Evolutionary conservation across 2,329 filamentous ascomycete genomes (phyloP).

Genomic region (Fusarium mangiferae): DNA sequence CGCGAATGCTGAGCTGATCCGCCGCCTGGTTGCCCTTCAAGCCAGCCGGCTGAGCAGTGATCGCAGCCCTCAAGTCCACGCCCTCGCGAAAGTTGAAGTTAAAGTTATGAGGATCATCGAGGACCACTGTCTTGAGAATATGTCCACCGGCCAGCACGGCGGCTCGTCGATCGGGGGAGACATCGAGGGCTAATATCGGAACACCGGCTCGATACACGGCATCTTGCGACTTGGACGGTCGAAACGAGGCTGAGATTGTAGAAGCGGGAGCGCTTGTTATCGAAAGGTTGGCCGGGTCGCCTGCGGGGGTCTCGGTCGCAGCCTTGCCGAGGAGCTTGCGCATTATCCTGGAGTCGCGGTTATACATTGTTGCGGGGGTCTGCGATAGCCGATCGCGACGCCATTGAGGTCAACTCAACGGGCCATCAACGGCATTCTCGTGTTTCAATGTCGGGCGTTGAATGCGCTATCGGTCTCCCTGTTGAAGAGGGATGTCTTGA

Average conservation of each 20-base stretch:
- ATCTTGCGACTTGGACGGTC: constrained; percentile 66
- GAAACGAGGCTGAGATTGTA: constrained; percentile 53
- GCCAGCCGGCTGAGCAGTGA: constrained; percentile 57
- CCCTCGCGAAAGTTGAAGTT: constrained; percentile 63
- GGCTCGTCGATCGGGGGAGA: constrained; percentile 64
- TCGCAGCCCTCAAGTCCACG: constrained; percentile 66
- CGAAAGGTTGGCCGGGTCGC: constrained; percentile 51
- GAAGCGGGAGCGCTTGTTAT: constrained; percentile 58
- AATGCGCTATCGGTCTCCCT: constrained; percentile 2
- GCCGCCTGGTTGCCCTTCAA: constrained; percentile 54
- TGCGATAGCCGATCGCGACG: constrained; percentile 44
- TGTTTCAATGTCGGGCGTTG: not conserved
- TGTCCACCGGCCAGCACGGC: constrained; percentile 68
- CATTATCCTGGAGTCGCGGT: constrained; percentile 66
- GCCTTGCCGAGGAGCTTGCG: constrained; percentile 69
- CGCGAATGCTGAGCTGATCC: constrained; percentile 72
- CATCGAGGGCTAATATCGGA: constrained; percentile 68
- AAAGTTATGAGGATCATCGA: constrained; percentile 58
- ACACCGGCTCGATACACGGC: constrained; percentile 61
- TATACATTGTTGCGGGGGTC: constrained; percentile 57
- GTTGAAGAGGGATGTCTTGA: not conserved
- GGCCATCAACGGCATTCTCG: constrained; percentile 29
- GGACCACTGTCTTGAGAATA: constrained; percentile 68
- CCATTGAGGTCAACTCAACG: constrained; percentile 45
- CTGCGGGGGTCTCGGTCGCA: constrained; percentile 58